These are phyloP conservation scores for Mrakia blollopis DNA, from an alignment of 768 basidiomycete genomes.

Conservation along the genomic window DNA sequence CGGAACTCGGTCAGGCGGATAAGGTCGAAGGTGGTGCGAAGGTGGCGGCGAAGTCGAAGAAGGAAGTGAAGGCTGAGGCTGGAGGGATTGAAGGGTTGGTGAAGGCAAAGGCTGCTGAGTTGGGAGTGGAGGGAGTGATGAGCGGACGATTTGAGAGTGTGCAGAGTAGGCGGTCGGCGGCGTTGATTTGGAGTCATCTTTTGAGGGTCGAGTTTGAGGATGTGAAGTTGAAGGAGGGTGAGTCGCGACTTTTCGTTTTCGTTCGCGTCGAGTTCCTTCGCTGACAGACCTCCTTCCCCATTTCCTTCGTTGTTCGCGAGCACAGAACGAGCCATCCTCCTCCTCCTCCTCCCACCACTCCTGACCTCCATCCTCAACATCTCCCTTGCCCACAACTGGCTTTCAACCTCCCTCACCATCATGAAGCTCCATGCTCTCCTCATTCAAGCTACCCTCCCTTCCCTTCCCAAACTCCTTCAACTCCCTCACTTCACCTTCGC, in stretches of 20 bases:
- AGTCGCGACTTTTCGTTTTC: conserved; percentile 37
- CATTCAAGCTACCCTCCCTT: conserved; percentile 64
- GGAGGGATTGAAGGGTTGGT: conserved; percentile 16
- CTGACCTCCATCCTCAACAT: conserved; percentile 78
- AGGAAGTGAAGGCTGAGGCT: conserved; percentile 27
- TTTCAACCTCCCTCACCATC: conserved; percentile 65
- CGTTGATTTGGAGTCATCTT: conserved; percentile 53
- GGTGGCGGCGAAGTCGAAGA: conserved; percentile 15
- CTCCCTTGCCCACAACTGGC: conserved; percentile 80
- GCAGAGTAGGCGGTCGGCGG: conserved; percentile 8
- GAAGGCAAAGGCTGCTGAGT: conserved; percentile 10
- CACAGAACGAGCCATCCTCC: conserved; percentile 64
- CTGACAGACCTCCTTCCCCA: background rate
- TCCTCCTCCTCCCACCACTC: conserved; percentile 66
- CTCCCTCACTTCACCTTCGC: conserved; percentile 63
- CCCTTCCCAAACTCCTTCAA: conserved; percentile 56
- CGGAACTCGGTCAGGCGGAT: conserved; percentile 41
- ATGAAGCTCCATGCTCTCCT: conserved; percentile 81
- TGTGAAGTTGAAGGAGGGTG: conserved; percentile 60
- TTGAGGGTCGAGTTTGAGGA: conserved; percentile 59
- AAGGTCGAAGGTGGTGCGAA: background rate
- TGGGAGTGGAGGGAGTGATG: conserved; percentile 29
- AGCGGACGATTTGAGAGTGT: conserved; percentile 29
- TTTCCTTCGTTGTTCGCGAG: conserved; percentile 2
- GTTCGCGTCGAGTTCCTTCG: background rate